phyloP scores from a whole-genome alignment of 495 filamentous ascomycete genomes.

The Daldinia caldariorum region DNA sequence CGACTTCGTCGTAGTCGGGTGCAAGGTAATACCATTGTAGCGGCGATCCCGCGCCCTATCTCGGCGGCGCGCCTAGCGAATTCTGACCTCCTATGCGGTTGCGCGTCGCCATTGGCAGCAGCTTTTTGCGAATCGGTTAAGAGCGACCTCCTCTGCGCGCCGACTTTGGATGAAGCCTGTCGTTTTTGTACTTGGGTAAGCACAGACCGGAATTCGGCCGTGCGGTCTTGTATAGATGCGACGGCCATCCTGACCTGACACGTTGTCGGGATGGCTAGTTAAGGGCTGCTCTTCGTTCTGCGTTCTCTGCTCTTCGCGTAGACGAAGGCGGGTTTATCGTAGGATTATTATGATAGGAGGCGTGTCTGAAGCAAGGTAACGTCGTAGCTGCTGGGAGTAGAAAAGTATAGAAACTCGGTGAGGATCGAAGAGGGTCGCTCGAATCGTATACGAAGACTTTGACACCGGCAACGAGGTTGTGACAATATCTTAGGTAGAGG shows the following conservation, averaged over 20 bases:
- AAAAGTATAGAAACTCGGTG: not conserved
- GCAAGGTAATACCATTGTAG: slow-evolving; percentile 68
- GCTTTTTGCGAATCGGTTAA: slow-evolving; percentile 76
- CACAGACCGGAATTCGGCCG: slow-evolving; percentile 90
- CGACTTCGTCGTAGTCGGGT: not conserved
- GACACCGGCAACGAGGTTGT: slow-evolving; percentile 1
- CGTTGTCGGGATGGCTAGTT: slow-evolving; percentile 29
- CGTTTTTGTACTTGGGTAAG: slow-evolving; percentile 83
- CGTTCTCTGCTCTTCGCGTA: not conserved
- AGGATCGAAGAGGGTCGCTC: not conserved
- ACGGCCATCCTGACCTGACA: slow-evolving; percentile 58
- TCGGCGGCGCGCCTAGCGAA: slow-evolving; percentile 90
- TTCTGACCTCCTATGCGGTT: slow-evolving; percentile 66
- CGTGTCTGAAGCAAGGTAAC: too few relatives aligned
- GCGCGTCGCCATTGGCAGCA: slow-evolving; percentile 71
- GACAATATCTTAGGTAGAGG: too few relatives aligned
- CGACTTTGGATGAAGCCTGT: slow-evolving; percentile 72
- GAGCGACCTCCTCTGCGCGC: slow-evolving; percentile 81
- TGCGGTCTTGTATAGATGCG: slow-evolving; percentile 92
- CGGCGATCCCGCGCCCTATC: slow-evolving; percentile 89
- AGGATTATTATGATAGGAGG: too few relatives aligned
- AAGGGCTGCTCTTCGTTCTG: not conserved
- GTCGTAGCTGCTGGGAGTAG: not conserved
- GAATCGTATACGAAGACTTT: not conserved
- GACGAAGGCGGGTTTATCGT: not conserved